Evolutionary conservation across 2,329 filamentous ascomycete genomes (phyloP).

Genomic region (Scytalidium sp.): DNA sequence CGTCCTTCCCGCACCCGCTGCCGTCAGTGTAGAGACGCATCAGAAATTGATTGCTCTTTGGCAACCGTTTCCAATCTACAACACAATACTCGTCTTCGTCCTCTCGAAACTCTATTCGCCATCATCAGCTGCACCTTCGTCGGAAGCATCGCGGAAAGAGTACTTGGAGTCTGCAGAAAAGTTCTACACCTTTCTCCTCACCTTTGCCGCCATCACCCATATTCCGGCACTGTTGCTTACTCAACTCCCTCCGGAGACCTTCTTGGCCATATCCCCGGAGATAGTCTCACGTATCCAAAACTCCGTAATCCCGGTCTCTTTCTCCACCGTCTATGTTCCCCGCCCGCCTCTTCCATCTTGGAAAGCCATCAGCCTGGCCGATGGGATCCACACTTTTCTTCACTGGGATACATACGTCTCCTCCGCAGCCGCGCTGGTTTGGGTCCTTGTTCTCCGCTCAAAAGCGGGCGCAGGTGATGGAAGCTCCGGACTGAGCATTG

Average conservation of each 20-base stretch:
- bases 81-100: constrained; percentile 35
- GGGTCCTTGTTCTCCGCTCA: constrained; percentile 34
- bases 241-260: constrained; percentile 32
- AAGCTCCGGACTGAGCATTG: not conserved
- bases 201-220: constrained; percentile 34
- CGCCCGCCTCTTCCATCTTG: constrained; percentile 28
- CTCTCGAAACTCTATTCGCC: constrained; percentile 11
- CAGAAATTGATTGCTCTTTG: constrained; percentile 46
- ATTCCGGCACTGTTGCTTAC: constrained; percentile 38
- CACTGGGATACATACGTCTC: constrained; percentile 47
- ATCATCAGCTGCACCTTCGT: constrained; percentile 13
- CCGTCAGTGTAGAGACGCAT: constrained; percentile 37
- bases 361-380: constrained; percentile 17
- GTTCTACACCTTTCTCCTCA: constrained; percentile 33
- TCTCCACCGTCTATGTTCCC: constrained; percentile 35
- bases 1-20: constrained; percentile 36
- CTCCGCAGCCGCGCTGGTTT: constrained; percentile 38
- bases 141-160: not conserved
- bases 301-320: constrained; percentile 36
- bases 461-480: not conserved
- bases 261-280: constrained; percentile 30
- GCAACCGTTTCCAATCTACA: constrained; percentile 47
- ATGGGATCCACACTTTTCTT: constrained; percentile 42
- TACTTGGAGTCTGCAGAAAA: constrained; percentile 19
- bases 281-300: constrained; percentile 27